These are phyloP conservation scores for Fusarium abutilonis DNA, from an alignment of 2,329 filamentous ascomycete species.

Conservation along the genomic window DNA sequence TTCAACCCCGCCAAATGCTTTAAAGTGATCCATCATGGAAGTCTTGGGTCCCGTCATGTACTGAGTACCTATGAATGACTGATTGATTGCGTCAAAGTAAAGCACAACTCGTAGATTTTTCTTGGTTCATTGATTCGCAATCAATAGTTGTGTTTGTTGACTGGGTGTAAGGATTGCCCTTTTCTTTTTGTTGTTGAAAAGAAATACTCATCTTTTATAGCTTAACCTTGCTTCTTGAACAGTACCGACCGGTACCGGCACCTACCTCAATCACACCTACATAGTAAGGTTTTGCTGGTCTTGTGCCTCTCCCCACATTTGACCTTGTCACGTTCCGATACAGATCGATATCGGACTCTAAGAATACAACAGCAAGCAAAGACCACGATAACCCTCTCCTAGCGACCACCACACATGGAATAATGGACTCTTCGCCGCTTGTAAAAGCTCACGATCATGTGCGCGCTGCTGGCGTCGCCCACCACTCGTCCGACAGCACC, in stretches of 20 bases:
- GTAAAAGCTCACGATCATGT: slow-evolving; percentile 87
- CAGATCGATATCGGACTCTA: neutral
- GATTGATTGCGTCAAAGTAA: slow-evolving; percentile 12
- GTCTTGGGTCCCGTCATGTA: neutral
- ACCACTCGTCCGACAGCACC: slow-evolving; percentile 77
- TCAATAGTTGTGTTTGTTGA: neutral
- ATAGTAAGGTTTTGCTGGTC: slow-evolving; percentile 8
- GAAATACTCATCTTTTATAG: neutral
- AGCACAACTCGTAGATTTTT: neutral
- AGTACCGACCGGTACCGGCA: neutral
- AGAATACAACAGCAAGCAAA: slow-evolving; percentile 6
- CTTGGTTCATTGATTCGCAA: neutral
- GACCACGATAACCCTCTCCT: neutral
- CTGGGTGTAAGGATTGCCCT: neutral
- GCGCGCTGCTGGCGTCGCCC: slow-evolving; percentile 81
- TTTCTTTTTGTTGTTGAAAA: neutral
- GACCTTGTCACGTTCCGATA: slow-evolving; percentile 34
- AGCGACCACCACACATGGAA: slow-evolving; percentile 22
- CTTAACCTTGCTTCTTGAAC: neutral
- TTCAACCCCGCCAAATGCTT: slow-evolving; percentile 27
- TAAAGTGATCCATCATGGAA: slow-evolving; percentile 9
- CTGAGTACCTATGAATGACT: neutral
- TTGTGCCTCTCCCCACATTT: slow-evolving; percentile 36
- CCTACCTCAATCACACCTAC: neutral
- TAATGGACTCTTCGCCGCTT: slow-evolving; percentile 54